A percentile compares a stretch with the other conserved stretches of the same genome.
phyloP scores from a whole-genome alignment of 495 filamentous ascomycete genomes.

The Xylaria telfairii region DNA sequence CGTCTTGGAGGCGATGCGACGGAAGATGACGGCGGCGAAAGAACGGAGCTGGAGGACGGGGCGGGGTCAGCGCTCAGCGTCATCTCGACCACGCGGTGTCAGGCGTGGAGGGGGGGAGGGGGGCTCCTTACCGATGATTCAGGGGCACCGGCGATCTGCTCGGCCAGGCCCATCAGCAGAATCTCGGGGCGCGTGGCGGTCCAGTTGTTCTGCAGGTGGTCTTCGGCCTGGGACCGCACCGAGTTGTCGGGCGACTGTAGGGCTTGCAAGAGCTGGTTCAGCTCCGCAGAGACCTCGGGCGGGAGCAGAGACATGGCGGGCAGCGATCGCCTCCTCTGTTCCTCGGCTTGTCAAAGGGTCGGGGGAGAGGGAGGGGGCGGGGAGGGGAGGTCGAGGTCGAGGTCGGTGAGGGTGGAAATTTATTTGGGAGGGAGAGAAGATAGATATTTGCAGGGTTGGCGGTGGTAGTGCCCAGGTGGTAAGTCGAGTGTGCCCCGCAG shows the following conservation, averaged over 20 bases:
- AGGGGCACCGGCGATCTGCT: constrained; percentile 79
- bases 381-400: neutral
- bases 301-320: constrained; percentile 82
- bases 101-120: neutral
- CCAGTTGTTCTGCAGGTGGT: constrained; percentile 89
- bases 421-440: neutral
- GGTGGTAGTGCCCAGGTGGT: neutral
- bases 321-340: constrained; percentile 14
- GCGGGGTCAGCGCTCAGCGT: neutral
- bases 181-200: constrained; percentile 78
- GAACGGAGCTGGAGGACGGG: constrained; percentile 57
- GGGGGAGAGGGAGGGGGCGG: neutral
- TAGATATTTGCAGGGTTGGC: constrained; percentile 7
- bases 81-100: neutral
- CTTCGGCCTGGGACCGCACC: constrained; percentile 83
- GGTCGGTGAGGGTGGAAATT: neutral
- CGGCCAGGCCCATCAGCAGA: constrained; percentile 88
- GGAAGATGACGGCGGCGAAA: constrained; percentile 93
- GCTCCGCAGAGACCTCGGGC: constrained; percentile 77
- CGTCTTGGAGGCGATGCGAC: constrained; percentile 87
- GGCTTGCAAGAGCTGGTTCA: constrained; percentile 82
- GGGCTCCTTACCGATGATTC: constrained; percentile 67
- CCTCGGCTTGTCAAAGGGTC: neutral
- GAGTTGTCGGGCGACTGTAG: constrained; percentile 90
- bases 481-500: constrained; percentile 20